Evolutionary conservation across 768 basidiomycete genomes (phyloP).

Genomic region (Hericium alpestre): DNA sequence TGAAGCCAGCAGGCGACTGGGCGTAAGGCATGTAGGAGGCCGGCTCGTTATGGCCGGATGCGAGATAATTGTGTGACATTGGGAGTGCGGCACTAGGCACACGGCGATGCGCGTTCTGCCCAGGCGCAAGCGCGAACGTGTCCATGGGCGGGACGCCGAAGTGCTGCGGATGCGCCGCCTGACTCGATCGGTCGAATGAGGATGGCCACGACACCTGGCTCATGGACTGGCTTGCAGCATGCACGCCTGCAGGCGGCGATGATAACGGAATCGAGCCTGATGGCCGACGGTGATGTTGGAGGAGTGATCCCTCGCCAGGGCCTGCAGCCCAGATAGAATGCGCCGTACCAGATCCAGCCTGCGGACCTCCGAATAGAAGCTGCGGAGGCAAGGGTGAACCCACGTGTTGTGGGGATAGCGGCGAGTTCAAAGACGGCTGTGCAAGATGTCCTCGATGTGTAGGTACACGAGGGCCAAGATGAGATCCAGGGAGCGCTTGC

Average conservation of each 20-base stretch:
- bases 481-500: slow-evolving; percentile 15
- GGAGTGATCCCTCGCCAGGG: slow-evolving; percentile 29
- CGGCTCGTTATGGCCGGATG: neutral
- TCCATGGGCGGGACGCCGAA: neutral
- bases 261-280: neutral
- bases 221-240: neutral
- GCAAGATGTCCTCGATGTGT: slow-evolving; percentile 5
- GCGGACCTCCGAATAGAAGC: slow-evolving; percentile 36
- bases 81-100: neutral
- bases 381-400: slow-evolving; percentile 26
- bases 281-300: slow-evolving; percentile 9
- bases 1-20: neutral
- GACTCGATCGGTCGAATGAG: slow-evolving; percentile 1
- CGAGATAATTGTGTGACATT: neutral
- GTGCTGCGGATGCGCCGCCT: neutral
- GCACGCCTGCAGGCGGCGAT: slow-evolving; percentile 1
- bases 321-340: slow-evolving; percentile 63
- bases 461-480: slow-evolving; percentile 6
- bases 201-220: slow-evolving; percentile 7
- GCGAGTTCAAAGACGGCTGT: slow-evolving; percentile 4
- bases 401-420: slow-evolving; percentile 9
- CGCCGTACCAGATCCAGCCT: slow-evolving; percentile 26
- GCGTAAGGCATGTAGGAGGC: neutral
- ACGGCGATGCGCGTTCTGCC: neutral
- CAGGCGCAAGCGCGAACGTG: slow-evolving; percentile 1